Conservation (phyloP, 202 grass and related monocot species). For the Alloteropsis angusta region DNA sequence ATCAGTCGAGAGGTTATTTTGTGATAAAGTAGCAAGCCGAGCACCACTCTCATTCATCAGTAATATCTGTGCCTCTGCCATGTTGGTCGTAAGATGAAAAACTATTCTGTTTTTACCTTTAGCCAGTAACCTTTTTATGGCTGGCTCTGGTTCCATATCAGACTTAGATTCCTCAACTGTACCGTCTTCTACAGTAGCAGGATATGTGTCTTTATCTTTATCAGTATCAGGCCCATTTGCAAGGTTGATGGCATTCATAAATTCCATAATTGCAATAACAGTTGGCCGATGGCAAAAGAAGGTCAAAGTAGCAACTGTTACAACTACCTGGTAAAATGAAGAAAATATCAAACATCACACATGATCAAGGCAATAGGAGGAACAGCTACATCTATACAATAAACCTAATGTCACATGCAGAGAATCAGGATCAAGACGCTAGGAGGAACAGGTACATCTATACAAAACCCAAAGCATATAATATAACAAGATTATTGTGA, state of each 20-base stretch:
- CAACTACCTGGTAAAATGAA: conserved; percentile 61
- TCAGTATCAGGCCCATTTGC: conserved; percentile 31
- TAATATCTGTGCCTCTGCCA: conserved; percentile 87
- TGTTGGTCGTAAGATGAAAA: conserved; percentile 93
- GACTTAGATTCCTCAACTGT: conserved; percentile 37
- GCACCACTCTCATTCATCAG: conserved; percentile 74
- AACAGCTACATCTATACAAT: conserved; percentile 1
- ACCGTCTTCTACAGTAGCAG: conserved; percentile 26
- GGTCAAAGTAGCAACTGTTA: conserved; percentile 75
- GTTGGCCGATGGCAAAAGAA: conserved; percentile 97
- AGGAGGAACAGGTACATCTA: conserved; percentile 14
- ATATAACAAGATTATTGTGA: not conserved
- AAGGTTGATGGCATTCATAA: conserved; percentile 83
- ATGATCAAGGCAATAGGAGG: conserved; percentile 7
- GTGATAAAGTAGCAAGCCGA: conserved; percentile 72
- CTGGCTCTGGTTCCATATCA: conserved; percentile 34
- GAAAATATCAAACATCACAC: conserved; percentile 15
- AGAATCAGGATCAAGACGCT: not conserved
- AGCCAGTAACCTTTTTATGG: conserved; percentile 61
- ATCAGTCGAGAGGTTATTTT: conserved; percentile 88
- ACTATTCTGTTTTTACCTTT: conserved; percentile 91
- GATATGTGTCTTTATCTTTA: conserved; percentile 31
- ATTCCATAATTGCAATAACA: conserved; percentile 80
- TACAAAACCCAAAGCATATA: conserved; percentile 11
- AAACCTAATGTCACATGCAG: not conserved